Base-by-base conservation (phyloP, 306 rosid species). In the Malus asiatica region DNA sequence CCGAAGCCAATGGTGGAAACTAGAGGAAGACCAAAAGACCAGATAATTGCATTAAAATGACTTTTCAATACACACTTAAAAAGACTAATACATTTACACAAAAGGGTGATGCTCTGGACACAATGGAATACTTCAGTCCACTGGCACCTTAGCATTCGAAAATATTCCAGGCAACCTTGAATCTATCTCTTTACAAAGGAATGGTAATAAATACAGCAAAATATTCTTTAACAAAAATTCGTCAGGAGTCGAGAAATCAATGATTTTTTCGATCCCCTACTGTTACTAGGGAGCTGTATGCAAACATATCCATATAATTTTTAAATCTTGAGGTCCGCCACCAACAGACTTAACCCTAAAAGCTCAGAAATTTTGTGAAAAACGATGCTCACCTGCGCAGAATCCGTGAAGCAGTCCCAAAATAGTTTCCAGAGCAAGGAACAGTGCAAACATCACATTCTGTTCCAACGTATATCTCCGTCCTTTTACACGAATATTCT, bases 151-250 rank as follows among this genome's bases (percentile, higher is more conserved):
- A 66, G 74, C 68, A 71, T 59, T 66, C 61, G 63, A 18, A 75
- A 15, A 48, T 48, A 48, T 15, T 48, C 55, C 55, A 18, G 55
- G 62, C 44, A 75, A 71, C 61, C 18, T 64, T 32, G 58, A 62
- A 52, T 72, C 53, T 32, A 51, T 72, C 79, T 72, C 79, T 76
- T 72, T 83, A 76, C 81, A 83, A 25, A 73, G 53, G 51, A 83
- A 79, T 62, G 79, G 66, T 59, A 61, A 48, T 68, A 76, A 76
- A 76, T 75, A 83, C 71, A 71, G 67, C 52, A 51, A 51, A 23
- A 76, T 66, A 20, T 65, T 52, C 52, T 30, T 59, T 6, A 15
- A 32, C 20, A 22, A 19, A 75, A 75, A 52, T 73, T 68, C 46
- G 4, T 77, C 66, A n/a, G 3, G 58, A 51, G 32, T 77, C 72